phyloP scores from a whole-genome alignment of 768 basidiomycete genomes.

The Suillus spraguei region DNA sequence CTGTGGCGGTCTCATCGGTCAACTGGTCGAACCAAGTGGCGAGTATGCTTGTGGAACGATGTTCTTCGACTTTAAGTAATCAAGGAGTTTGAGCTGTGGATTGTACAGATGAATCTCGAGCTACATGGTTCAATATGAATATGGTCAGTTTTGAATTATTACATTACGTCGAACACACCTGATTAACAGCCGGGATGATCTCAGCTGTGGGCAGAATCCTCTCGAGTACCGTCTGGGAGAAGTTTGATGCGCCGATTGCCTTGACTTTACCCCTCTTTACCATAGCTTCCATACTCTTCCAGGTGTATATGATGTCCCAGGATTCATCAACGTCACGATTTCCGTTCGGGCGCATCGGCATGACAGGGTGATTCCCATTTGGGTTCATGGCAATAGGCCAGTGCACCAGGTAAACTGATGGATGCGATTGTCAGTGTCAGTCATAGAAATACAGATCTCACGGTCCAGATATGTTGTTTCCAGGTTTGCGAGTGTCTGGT shows the following conservation, averaged over 20 bases:
- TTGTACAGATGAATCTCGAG: conserved; percentile 77
- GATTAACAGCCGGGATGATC: conserved; percentile 73
- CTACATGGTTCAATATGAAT: conserved; percentile 33
- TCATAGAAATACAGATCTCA: conserved; percentile 35
- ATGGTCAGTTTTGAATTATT: not conserved
- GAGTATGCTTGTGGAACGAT: conserved; percentile 82
- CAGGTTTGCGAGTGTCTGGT: conserved; percentile 75
- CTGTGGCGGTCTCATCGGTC: conserved; percentile 57
- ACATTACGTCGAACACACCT: conserved; percentile 42
- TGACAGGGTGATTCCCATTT: conserved; percentile 59
- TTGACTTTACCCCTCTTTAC: conserved; percentile 68
- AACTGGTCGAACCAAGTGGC: conserved; percentile 71
- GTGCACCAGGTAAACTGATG: conserved; percentile 65
- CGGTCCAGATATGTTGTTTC: conserved; percentile 87
- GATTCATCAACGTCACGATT: conserved; percentile 66
- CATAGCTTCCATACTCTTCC: conserved; percentile 82
- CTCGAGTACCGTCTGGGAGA: conserved; percentile 66
- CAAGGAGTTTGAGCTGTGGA: conserved; percentile 68
- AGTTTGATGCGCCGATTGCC: conserved; percentile 78
- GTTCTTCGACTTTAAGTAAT: conserved; percentile 62
- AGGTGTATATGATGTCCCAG: conserved; percentile 73
- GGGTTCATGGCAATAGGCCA: conserved; percentile 82
- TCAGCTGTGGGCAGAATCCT: conserved; percentile 67
- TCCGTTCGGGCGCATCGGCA: conserved; percentile 64
- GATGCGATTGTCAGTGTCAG: not conserved